phyloP scores from a whole-genome alignment of 306 rosid genomes.

The Vachellia pachyceras region DNA sequence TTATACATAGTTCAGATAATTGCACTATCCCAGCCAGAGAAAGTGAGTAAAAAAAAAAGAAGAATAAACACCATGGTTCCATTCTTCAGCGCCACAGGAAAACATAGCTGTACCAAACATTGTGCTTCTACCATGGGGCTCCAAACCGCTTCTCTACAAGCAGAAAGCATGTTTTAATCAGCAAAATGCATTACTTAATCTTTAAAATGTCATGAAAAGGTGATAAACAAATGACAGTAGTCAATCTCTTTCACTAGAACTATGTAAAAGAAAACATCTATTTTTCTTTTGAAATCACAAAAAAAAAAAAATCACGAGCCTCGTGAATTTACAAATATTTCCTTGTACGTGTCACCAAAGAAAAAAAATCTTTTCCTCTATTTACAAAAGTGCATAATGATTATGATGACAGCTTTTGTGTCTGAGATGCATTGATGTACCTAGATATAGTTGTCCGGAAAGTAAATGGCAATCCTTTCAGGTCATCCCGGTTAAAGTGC shows the following conservation, averaged over 20 bases:
- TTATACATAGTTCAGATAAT: conserved; percentile 28
- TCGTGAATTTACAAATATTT: conserved; percentile 19
- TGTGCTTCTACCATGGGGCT: conserved; percentile 99
- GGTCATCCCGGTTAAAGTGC: conserved; percentile 80
- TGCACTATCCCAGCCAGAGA: conserved; percentile 27
- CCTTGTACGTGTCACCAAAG: not conserved
- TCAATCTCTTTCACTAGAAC: conserved; percentile 31
- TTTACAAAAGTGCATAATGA: conserved; percentile 20
- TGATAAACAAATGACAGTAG: conserved; percentile 32
- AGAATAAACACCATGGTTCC: conserved; percentile 74
- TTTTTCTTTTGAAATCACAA: not conserved
- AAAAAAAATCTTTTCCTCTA: not conserved
- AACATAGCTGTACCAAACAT: conserved; percentile 91
- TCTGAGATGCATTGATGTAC: conserved; percentile 49
- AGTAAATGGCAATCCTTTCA: conserved; percentile 86
- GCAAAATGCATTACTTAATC: conserved; percentile 43
- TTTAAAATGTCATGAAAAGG: conserved; percentile 30
- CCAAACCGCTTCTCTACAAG: conserved; percentile 82
- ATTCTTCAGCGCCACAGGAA: conserved; percentile 86
- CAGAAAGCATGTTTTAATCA: conserved; percentile 41
- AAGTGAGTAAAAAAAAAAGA: not conserved
- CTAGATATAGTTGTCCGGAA: conserved; percentile 69
- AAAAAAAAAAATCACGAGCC: not conserved
- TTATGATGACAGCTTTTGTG: conserved; percentile 16
- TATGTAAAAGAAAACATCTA: conserved; percentile 6